Conservation (phyloP, 768 basidiomycete species). For the Lactarius deliciosus region DNA sequence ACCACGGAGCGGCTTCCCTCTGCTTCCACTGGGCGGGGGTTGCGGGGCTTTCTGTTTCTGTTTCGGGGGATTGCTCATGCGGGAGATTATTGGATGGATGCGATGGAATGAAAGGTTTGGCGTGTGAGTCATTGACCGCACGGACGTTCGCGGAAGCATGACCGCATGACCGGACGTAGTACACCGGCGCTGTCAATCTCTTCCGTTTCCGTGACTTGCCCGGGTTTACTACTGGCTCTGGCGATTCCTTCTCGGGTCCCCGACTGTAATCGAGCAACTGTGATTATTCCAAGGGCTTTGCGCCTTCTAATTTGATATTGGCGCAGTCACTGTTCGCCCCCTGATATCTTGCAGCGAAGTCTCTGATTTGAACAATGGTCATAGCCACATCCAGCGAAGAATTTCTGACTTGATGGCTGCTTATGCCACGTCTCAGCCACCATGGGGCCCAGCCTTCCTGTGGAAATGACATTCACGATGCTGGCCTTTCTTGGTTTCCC, state of each 20-base stretch:
- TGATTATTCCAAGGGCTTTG: not conserved
- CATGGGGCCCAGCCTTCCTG: not conserved
- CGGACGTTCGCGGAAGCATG: not conserved
- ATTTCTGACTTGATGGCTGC: conserved; percentile 1
- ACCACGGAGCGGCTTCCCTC: conserved; percentile 52
- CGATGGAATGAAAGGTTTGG: not conserved
- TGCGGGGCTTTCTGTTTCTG: conserved; percentile 20
- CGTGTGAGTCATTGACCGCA: not conserved
- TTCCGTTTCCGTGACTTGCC: not conserved
- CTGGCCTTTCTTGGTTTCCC: conserved; percentile 6
- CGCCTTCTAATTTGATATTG: not conserved
- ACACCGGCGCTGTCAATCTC: conserved; percentile 1
- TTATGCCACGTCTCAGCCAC: conserved; percentile 2
- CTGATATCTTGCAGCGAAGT: conserved; percentile 5
- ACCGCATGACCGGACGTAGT: too few relatives aligned
- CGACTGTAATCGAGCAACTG: not conserved
- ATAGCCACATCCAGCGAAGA: not conserved
- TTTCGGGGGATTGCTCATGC: conserved; percentile 15
- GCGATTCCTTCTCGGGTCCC: conserved; percentile 4
- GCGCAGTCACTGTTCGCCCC: not conserved
- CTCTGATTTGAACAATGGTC: not conserved
- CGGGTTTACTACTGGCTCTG: not conserved
- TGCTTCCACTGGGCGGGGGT: conserved; percentile 12
- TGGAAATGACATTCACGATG: not conserved
- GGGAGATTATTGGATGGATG: not conserved